Evolutionary conservation across 345 rosid genomes (phyloP), one percentile per base, ranked within the genome.

Genomic region (Gossypium herbaceum): DNA sequence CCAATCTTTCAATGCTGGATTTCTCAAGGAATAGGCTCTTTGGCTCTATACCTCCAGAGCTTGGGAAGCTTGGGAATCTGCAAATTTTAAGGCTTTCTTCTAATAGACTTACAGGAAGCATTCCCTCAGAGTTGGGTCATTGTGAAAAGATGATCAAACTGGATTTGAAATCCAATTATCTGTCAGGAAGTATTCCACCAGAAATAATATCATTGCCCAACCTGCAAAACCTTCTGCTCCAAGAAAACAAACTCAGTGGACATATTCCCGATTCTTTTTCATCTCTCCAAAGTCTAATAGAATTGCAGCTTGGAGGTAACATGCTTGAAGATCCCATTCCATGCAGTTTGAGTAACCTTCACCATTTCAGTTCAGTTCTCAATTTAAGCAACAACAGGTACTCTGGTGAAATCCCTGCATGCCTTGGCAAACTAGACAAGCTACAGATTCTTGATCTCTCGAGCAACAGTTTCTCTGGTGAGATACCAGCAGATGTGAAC

Each of bases 391-490:
- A 74, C 41, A 84, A 84, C 34, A 80, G 60, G 61, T 68, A 82
- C 59, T 82, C 84, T 6, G 84, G 87, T 11, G 51, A 73, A 45
- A 65, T 84, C 76, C 87, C 85, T 13, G 62, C 56, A 54, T 84
- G 87, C 68, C 82, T 84, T 12, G 79, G 80, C 22, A 78, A 68
- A 60, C 74, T 82, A 52, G 79, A 78, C 76, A 72, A 78, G 74
- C 63, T 82, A 24, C 82, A 82, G 58, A 63, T 78, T 74, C 81
- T 85, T 68, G 85, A 85, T 74, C 73, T 82, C 74, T 85, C 85
- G n/a, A 73, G 83, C 73, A 80, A 84, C 80, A 60, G 48, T 62
- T 78, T 84, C 55, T 48, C 75, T 24, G 83, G 78, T 12, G 68
- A 78, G 73, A 45, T 82, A 71, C 83, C 87, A 27, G 8, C 71